Evolutionary conservation across 306 rosid species (phyloP).

Genomic region (Gillenia trifoliata): DNA sequence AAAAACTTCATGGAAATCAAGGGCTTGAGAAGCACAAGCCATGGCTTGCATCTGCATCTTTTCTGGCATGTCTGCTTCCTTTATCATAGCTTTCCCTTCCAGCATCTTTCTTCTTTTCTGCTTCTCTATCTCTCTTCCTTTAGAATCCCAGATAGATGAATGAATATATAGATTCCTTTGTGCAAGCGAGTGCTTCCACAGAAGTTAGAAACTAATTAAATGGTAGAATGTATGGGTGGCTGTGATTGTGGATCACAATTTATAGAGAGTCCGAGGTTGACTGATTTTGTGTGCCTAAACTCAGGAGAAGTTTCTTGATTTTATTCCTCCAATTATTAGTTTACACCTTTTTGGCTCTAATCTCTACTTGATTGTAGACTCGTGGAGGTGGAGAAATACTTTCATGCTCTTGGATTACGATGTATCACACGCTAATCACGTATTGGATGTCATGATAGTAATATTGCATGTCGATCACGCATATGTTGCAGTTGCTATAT

Average conservation of each 20-base stretch:
- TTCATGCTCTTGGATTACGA: no score
- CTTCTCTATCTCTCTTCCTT: not conserved
- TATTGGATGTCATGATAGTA: no score
- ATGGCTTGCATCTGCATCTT: slow-evolving; percentile 80
- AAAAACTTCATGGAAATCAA: slow-evolving; percentile 73
- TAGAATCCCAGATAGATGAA: slow-evolving; percentile 5
- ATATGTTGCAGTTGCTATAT: no score
- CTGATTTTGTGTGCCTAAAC: not conserved
- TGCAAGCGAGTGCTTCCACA: no score
- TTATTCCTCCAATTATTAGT: no score
- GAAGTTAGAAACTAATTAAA: not conserved
- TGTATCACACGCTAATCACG: no score
- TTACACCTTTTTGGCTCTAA: no score
- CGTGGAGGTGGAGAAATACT: no score
- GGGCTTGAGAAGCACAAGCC: slow-evolving; percentile 84
- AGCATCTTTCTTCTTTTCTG: slow-evolving; percentile 39
- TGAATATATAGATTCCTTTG: not conserved
- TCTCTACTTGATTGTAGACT: no score
- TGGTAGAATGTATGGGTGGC: slow-evolving; percentile 1
- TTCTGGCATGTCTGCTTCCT: slow-evolving; percentile 68
- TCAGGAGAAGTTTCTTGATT: slow-evolving; percentile 6
- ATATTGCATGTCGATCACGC: no score
- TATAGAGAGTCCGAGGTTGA: not conserved
- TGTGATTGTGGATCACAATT: not conserved
- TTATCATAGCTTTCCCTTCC: slow-evolving; percentile 71